Evolutionary conservation across 1,139 yeast genomes (phyloP).

Genomic region (Suhomyces bokatorum): DNA sequence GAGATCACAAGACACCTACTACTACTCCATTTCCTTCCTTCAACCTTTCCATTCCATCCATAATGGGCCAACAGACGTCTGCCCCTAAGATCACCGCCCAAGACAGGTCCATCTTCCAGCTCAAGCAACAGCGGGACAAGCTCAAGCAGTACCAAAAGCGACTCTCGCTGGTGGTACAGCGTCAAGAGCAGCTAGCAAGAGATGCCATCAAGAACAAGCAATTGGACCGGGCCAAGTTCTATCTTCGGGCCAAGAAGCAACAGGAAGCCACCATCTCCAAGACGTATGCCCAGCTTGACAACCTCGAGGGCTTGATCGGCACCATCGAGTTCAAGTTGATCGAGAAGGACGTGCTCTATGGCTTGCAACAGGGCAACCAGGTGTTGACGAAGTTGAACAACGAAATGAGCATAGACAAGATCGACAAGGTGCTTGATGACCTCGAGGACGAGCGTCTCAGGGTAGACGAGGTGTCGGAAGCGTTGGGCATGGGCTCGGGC

Average conservation of each 20-base stretch:
- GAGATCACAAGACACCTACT: no score
- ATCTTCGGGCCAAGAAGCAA: constrained; percentile 76
- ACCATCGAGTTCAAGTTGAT: constrained; percentile 86
- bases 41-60: background rate
- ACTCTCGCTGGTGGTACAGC: constrained; percentile 53
- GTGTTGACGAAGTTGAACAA: constrained; percentile 72
- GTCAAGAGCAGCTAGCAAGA: constrained; percentile 60
- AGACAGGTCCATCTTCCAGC: constrained; percentile 80
- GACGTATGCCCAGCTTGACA: constrained; percentile 76
- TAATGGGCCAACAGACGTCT: constrained; percentile 46
- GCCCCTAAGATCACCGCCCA: constrained; percentile 70
- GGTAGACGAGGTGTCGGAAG: constrained; percentile 64
- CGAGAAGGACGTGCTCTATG: constrained; percentile 80
- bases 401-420: constrained; percentile 75
- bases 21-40: background rate
- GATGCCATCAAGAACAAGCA: constrained; percentile 57
- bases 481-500: constrained; percentile 41
- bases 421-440: constrained; percentile 84
- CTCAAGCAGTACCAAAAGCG: constrained; percentile 71
- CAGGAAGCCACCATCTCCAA: constrained; percentile 69
- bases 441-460: constrained; percentile 77
- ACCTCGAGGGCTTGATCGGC: constrained; percentile 68
- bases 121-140: constrained; percentile 86
- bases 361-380: constrained; percentile 76
- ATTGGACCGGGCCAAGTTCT: constrained; percentile 61